phyloP scores from a whole-genome alignment of 2,329 filamentous ascomycete genomes.

The Mollisia scopiformis region DNA sequence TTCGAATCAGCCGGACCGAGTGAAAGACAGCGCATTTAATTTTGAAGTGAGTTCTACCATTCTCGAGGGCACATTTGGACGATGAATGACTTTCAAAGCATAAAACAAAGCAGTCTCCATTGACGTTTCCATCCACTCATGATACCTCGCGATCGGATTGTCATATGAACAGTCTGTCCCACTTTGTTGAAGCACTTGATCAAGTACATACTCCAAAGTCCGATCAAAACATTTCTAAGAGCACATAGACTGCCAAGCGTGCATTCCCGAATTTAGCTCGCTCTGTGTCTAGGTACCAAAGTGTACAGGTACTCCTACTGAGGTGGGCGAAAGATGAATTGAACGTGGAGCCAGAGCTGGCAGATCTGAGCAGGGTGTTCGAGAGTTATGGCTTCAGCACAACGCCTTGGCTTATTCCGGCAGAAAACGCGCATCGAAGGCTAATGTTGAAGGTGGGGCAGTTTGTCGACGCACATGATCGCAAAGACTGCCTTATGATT shows the following conservation, averaged over 20 bases:
- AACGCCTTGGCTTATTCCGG: constrained; percentile 15
- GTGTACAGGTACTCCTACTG: constrained; percentile 17
- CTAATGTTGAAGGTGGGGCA: constrained; percentile 14
- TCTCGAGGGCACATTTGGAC: too few species aligned
- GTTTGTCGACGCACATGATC: constrained; percentile 14
- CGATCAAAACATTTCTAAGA: neutral
- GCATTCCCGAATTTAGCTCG: constrained; percentile 13
- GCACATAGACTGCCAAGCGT: constrained; percentile 12
- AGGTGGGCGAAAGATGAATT: constrained; percentile 18
- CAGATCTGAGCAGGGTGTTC: constrained; percentile 12
- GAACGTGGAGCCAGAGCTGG: constrained; percentile 8
- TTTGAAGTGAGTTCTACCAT: neutral
- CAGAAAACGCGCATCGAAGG: constrained; percentile 12
- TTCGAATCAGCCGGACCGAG: neutral
- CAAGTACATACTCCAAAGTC: neutral
- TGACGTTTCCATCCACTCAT: neutral
- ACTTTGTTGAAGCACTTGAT: neutral
- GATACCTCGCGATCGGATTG: neutral
- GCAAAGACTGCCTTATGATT: constrained; percentile 14
- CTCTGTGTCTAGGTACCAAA: constrained; percentile 11
- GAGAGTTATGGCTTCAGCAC: constrained; percentile 19
- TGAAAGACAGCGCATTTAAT: neutral
- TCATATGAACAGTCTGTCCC: neutral
- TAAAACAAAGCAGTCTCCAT: neutral
- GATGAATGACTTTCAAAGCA: neutral